These are phyloP conservation scores for Wickerhamomyces kurtzmanii DNA, from an alignment of 805 yeast genomes.

Conservation along the genomic window DNA sequence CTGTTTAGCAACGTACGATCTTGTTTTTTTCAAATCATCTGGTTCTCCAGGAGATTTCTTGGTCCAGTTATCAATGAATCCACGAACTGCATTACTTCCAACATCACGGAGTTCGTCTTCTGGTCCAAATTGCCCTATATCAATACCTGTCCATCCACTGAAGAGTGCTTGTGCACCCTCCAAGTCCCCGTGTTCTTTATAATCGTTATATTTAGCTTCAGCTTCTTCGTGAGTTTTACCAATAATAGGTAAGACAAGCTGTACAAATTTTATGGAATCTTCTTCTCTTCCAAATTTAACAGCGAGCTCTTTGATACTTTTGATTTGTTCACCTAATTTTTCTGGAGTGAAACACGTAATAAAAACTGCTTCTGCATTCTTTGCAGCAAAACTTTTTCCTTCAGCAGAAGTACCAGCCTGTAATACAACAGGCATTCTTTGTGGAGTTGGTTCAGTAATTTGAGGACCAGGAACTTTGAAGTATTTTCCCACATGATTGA, in stretches of 20 bases:
- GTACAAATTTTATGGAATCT: constrained; percentile 24
- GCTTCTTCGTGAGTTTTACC: constrained; percentile 30
- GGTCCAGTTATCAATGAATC: constrained; percentile 17
- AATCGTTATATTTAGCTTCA: constrained; percentile 19
- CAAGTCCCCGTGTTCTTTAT: constrained; percentile 16
- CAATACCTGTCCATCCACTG: constrained; percentile 32
- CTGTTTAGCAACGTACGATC: constrained; percentile 16
- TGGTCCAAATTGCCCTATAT: constrained; percentile 20
- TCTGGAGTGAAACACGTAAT: constrained; percentile 22
- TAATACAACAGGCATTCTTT: constrained; percentile 27
- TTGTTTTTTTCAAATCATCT: constrained; percentile 5
- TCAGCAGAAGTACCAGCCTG: constrained; percentile 29
- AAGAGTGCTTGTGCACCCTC: constrained; percentile 29
- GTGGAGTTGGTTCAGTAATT: constrained; percentile 27
- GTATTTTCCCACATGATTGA: constrained; percentile 25
- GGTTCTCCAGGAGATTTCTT: constrained; percentile 11
- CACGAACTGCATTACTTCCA: constrained; percentile 17
- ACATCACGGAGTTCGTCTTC: constrained; percentile 22
- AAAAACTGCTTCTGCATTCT: constrained; percentile 28
- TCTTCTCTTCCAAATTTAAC: constrained; percentile 20
- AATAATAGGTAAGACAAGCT: constrained; percentile 22
- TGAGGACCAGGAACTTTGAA: constrained; percentile 28
- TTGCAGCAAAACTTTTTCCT: constrained; percentile 28
- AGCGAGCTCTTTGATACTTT: constrained; percentile 20
- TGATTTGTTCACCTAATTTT: constrained; percentile 10